These are phyloP conservation scores for Naganishia vishniacii DNA, from an alignment of 768 basidiomycete genomes.

Conservation along the genomic window DNA sequence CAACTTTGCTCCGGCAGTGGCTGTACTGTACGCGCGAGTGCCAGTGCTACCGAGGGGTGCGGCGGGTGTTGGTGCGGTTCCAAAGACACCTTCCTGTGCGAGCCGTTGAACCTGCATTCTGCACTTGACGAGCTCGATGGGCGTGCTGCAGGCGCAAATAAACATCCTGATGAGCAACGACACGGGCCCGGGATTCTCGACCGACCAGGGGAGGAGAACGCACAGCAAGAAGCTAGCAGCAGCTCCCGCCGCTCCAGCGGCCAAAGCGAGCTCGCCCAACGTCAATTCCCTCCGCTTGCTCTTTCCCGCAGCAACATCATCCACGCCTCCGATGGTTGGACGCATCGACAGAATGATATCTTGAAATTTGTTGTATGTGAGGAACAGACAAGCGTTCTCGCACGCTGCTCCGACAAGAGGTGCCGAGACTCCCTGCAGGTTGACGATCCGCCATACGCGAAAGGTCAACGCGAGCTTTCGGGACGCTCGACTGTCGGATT, in stretches of 20 bases:
- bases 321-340: neutral
- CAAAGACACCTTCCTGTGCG: slow-evolving; percentile 45
- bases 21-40: slow-evolving; percentile 35
- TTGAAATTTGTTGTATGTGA: slow-evolving; percentile 69
- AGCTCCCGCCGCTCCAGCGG: slow-evolving; percentile 81
- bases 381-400: slow-evolving; percentile 82
- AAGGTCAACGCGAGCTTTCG: too few species aligned
- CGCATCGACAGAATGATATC: slow-evolving; percentile 39
- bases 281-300: slow-evolving; percentile 34
- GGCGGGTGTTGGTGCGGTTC: slow-evolving; percentile 28
- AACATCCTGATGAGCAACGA: neutral
- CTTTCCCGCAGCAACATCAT: slow-evolving; percentile 27
- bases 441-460: neutral
- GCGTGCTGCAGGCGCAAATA: slow-evolving; percentile 57
- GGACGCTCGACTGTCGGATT: neutral
- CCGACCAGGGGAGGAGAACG: too few species aligned
- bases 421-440: slow-evolving; percentile 74
- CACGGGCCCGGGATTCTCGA: too few species aligned
- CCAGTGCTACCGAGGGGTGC: slow-evolving; percentile 28
- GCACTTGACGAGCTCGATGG: slow-evolving; percentile 91
- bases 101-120: slow-evolving; percentile 97
- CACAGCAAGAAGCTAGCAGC: slow-evolving; percentile 81
- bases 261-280: slow-evolving; percentile 62
- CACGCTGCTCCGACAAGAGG: slow-evolving; percentile 87
- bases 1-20: slow-evolving; percentile 32